Conservation (phyloP, 192 early-diverging fungal species). For the Backusella sp. region DNA sequence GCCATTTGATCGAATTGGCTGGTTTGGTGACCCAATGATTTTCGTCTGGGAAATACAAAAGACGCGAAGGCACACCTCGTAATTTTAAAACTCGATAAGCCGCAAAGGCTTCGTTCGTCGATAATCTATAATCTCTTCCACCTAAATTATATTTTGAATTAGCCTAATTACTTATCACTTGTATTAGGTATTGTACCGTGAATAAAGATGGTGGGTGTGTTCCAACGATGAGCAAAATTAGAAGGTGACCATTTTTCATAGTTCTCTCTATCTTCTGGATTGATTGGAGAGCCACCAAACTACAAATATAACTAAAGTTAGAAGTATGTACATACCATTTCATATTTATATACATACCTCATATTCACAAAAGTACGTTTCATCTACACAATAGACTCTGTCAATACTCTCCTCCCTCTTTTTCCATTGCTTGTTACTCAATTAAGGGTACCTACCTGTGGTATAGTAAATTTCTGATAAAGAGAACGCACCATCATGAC, state of each 20-base stretch:
- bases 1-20: conserved; percentile 73
- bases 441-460: conserved; percentile 30
- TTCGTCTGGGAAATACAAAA: conserved; percentile 79
- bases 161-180: not conserved
- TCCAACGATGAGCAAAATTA: conserved; percentile 62
- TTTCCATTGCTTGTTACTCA: not conserved
- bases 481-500: conserved; percentile 74
- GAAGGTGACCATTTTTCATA: conserved; percentile 72
- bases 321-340: not conserved
- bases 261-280: conserved; percentile 40
- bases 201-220: conserved; percentile 76
- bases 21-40: conserved; percentile 64
- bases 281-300: conserved; percentile 64
- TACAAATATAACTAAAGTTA: conserved; percentile 23
- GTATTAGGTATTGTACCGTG: conserved; percentile 44
- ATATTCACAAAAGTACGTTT: conserved; percentile 76
- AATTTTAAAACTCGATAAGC: conserved; percentile 76
- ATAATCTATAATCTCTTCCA: conserved; percentile 61
- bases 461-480: conserved; percentile 59
- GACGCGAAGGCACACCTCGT: conserved; percentile 60
- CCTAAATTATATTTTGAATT: not conserved
- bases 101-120: conserved; percentile 66
- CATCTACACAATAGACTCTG: conserved; percentile 39
- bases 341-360: conserved; percentile 41
- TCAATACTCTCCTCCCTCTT: not conserved